Evolutionary conservation across 1,284 basidiomycete species (phyloP), one percentile per base, ranked within the genome.

Genomic region (Ceratobasidium sp.): DNA sequence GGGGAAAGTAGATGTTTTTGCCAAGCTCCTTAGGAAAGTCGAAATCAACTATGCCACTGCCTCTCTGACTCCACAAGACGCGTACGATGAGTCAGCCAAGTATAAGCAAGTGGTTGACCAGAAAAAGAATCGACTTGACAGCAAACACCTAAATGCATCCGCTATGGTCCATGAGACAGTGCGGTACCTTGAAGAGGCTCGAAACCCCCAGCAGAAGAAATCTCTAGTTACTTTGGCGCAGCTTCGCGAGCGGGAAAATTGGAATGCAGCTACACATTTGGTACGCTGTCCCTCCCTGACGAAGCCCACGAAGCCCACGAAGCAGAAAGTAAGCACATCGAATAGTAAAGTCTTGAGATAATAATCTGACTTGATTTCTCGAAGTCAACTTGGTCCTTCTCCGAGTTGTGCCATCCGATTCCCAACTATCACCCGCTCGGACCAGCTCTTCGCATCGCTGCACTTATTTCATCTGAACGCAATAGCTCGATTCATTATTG

Each of bases 81-180:
- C 67, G 2, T 71, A 59, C 31, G 29, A 24, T n/a, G 54, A 59
- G 33, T 47, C 33, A 5, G 7, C 41, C n/a, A 4, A 11, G 1
- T 17, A 27, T 22, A 60, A 60, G 45, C 67, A 56, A 57, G 36
- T 36, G 36, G 54, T 71, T 15, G 67, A 71, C 41, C 41, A 63
- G n/a, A 27, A 63, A 29, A 48, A 51, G 36, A 54, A 45, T 54
- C 64, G 64, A 5, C 36, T 66, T 17, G 29, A 66, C 4, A 36
- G 29, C 27, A 17, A 15, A 2, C 17, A 17, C 14, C 41, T 56
- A 27, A 22, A 33, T 22, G 4, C 5, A 11, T 19, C n/a, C n/a
- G 56, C 66, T 14, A 6, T 24, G 36, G 56, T 69, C 2, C 66
- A 69, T 17, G 51, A 56, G 29, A 41, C 66, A 14, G 53, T 69